These are phyloP conservation scores for Earliella scabrosa DNA, from an alignment of 1,284 basidiomycete genomes.

Conservation along the genomic window DNA sequence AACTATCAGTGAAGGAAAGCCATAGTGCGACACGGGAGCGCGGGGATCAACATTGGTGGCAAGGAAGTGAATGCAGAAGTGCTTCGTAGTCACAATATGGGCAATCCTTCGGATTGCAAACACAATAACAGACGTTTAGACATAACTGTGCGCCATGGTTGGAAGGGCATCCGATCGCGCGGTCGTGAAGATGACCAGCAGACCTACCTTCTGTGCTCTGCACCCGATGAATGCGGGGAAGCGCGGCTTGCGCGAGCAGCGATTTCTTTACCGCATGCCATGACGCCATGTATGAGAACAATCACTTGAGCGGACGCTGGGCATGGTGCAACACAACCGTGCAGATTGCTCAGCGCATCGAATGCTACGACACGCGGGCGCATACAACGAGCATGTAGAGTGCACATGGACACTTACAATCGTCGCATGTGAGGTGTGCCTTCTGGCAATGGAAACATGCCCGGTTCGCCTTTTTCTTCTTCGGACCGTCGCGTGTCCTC, in stretches of 20 bases:
- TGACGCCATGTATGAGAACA: slow-evolving; percentile 1
- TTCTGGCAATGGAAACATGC: slow-evolving; percentile 96
- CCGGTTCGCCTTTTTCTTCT: slow-evolving; percentile 92
- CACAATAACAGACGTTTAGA: no score
- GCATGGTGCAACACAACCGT: not conserved
- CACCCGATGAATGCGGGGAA: not conserved
- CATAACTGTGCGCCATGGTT: no score
- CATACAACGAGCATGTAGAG: no score
- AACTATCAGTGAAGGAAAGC: no score
- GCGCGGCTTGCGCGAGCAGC: not conserved
- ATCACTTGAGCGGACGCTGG: not conserved
- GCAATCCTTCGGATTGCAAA: no score
- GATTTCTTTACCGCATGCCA: not conserved
- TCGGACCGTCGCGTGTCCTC: slow-evolving; percentile 67
- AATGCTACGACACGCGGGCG: slow-evolving; percentile 20
- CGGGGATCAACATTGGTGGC: no score
- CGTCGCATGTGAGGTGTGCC: slow-evolving; percentile 97
- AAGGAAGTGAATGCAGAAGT: no score
- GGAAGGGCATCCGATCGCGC: no score
- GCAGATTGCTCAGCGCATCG: not conserved
- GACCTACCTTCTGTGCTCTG: not conserved
- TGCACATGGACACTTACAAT: slow-evolving; percentile 62
- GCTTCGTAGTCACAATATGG: no score
- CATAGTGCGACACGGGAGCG: no score
- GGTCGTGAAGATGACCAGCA: not conserved